Base-by-base conservation (phyloP, 2,329 filamentous ascomycete genomes). In the Trematosphaeria pertusa region DNA sequence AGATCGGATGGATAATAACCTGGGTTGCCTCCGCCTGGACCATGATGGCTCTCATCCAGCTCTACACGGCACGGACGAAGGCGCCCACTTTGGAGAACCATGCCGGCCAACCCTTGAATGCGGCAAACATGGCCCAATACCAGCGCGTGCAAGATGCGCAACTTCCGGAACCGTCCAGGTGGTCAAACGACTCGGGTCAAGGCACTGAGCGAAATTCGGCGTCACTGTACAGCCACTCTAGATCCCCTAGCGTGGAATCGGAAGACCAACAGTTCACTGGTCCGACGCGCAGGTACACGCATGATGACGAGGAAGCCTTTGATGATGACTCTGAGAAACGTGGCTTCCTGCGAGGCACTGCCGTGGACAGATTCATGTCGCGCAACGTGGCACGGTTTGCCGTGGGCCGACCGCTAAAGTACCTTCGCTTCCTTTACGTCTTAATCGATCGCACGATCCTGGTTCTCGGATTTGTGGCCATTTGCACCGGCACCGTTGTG, bases 1-100 rank as follows among this genome's bases (percentile, higher is more conserved):
- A 89, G 70, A 81, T 93, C 33, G 91, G 91, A 43, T 97, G 93
- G 93, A 78, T 89, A 32, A 80, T 87, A 21, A 93, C 88, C 3
- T 88, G 84, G 78, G 77, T 92, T 3, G 79, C 88, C 9, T 79
- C 79, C 41, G 84, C 81, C 0, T 93, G 96, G 74, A 80, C 87
- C 12, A 61, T 87, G 30, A 76, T 96, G 66, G 83, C 84, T 37
- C 67, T 91, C 43, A 73, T 90, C 36, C 85, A 85, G 41, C 75
- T 80, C 32, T 82, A 88, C 50, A 78, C 81, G 4, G 78, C 80
- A 12, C 71, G 79, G 45, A 73, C 69, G 38, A 65, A 73, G 49
- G 43, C 37, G 53, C 32, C 59, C 56, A 37, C 55, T 2, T 19
- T 43, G 19, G 53, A 63, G 17, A 52, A 58, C 19, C 55, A 58